phyloP scores from a whole-genome alignment of 345 rosid species.

The Populus nigra region DNA sequence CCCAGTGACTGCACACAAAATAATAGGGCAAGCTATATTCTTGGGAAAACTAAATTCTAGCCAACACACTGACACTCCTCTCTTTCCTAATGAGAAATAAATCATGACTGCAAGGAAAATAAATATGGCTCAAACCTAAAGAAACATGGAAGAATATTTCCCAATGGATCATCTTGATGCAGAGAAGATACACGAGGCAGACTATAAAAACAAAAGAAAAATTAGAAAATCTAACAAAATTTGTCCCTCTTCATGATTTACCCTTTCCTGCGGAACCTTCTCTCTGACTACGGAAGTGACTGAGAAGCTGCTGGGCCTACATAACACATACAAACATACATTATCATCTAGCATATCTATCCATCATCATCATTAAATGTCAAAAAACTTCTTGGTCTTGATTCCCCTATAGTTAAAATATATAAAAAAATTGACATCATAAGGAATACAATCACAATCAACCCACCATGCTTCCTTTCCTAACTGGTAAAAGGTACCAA shows the following conservation, averaged over 20 bases:
- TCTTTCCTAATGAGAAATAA: constrained; percentile 2
- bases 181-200: constrained; percentile 11
- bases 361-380: constrained; percentile 2
- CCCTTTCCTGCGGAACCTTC: constrained; percentile 60
- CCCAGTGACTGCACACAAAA: constrained; percentile 19
- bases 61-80: constrained; percentile 4
- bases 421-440: neutral
- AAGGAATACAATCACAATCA: neutral
- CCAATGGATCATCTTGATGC: neutral
- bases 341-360: constrained; percentile 11
- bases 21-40: constrained; percentile 19
- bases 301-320: constrained; percentile 93
- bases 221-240: constrained; percentile 7
- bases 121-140: constrained; percentile 16
- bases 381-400: neutral
- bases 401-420: neutral
- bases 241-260: constrained; percentile 38
- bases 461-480: neutral
- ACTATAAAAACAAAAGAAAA: constrained; percentile 8
- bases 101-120: constrained; percentile 15
- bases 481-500: neutral
- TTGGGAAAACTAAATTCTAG: neutral
- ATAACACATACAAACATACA: constrained; percentile 15
- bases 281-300: constrained; percentile 90
- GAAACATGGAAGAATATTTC: constrained; percentile 9